Evolutionary conservation across 176 grass and related monocot species (phyloP).

Genomic region (Juncus inflexus): DNA sequence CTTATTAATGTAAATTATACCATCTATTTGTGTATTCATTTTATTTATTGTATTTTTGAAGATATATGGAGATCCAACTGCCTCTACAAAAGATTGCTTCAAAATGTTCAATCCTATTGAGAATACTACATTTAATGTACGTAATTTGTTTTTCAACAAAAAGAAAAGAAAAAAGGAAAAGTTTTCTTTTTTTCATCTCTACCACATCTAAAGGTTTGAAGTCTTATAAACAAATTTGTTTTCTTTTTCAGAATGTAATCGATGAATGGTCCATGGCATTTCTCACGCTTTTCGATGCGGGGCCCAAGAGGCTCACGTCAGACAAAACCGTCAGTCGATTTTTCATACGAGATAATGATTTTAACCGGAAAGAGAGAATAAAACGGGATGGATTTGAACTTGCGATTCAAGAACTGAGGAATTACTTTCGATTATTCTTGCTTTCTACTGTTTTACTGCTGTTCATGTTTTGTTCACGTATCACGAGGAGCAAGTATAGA

Average conservation of each 20-base stretch:
- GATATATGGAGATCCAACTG: constrained; percentile 86
- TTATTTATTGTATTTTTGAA: constrained; percentile 24
- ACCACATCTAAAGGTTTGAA: background rate
- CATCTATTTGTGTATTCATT: background rate
- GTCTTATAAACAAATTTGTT: constrained; percentile 4
- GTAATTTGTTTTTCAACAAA: background rate
- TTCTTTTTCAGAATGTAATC: constrained; percentile 52
- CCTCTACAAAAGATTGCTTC: constrained; percentile 74
- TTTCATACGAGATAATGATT: constrained; percentile 26
- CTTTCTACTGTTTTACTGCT: constrained; percentile 76
- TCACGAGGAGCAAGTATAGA: constrained; percentile 72
- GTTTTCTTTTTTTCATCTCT: no score
- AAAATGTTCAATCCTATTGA: constrained; percentile 97
- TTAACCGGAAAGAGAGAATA: constrained; percentile 25
- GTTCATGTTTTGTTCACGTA: constrained; percentile 98
- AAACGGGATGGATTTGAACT: constrained; percentile 77
- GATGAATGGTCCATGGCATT: constrained; percentile 80
- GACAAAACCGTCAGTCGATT: constrained; percentile 31
- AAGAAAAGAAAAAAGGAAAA: background rate
- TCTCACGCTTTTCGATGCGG: constrained; percentile 80
- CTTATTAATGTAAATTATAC: no score
- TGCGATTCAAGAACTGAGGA: constrained; percentile 89
- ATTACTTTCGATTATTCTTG: constrained; percentile 87
- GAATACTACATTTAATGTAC: constrained; percentile 69
- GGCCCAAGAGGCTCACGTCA: constrained; percentile 31